Conservation (phyloP, 1,284 basidiomycete species). For the Irpex lacteus region DNA sequence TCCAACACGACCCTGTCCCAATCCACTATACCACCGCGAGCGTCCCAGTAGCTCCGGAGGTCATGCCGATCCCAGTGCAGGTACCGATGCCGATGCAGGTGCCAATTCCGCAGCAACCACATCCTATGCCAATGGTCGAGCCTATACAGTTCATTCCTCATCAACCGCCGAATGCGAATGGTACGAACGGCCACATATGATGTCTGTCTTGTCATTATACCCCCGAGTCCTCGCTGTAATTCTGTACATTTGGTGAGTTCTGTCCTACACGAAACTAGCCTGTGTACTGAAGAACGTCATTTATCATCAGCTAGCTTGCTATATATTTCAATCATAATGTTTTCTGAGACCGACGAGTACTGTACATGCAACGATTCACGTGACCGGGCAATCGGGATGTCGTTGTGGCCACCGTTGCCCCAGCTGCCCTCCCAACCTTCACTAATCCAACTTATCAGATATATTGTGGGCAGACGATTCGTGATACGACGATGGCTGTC, state of each 20-base stretch:
- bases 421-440: too few species aligned
- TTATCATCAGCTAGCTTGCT: too few species aligned
- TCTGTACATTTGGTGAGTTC: neutral
- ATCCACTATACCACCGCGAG: slow-evolving; percentile 19
- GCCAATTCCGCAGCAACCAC: neutral
- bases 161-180: slow-evolving; percentile 3
- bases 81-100: neutral
- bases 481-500: too few species aligned
- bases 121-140: neutral
- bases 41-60: neutral
- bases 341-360: too few species aligned
- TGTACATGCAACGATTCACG: too few species aligned
- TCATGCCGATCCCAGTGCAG: neutral
- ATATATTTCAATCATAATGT: too few species aligned
- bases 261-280: neutral
- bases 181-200: slow-evolving; percentile 11
- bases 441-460: too few species aligned
- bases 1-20: slow-evolving; percentile 28
- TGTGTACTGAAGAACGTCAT: too few species aligned
- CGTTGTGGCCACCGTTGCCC: too few species aligned
- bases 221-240: neutral
- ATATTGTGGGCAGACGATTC: too few species aligned
- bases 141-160: neutral
- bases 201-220: neutral
- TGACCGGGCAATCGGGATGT: too few species aligned